Base-by-base conservation (phyloP, 257 asterid genomes). In the Misopates orontium region DNA sequence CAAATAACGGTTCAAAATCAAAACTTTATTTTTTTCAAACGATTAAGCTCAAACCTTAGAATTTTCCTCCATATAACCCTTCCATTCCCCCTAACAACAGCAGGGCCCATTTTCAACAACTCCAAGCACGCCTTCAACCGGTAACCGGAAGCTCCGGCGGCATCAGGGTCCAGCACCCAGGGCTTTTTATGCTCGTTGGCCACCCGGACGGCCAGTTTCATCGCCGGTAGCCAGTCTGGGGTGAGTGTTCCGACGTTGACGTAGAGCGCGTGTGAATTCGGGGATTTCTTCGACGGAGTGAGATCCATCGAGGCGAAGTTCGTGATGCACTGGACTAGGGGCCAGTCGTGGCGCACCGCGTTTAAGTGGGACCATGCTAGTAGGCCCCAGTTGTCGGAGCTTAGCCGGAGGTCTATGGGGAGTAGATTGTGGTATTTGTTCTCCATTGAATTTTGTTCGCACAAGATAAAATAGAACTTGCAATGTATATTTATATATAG, bases 141-240 rank as follows among this genome's bases (percentile, higher is more conserved):
- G 79, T 82, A 87, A 75, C 78, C 69, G 21, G 96, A 73, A 61
- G 91, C 85, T 0, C 98, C 96, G 21, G 95, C 95, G 0, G 97
- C 98, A 12, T 84, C 98, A 1, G 98, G 98, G 75, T 93, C 97
- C 56, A 93, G 84, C 17, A 93, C 96, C 98, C 98, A 93, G 15
- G 97, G 97, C 81, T 73, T 85, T 18, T 70, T 55, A 12, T 54
- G 56, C 44, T 67, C 67, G 21, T 77, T 77, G 2, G 96, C 97
- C 12, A 85, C 83, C 67, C 73, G 73, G n/a, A 81, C 95, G 0
- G 97, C 97, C 67, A 55, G 22, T 78, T 80, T 93, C 95, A 93
- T 93, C 0, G 90, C 85, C 73, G 95, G 95, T 32, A 93, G 75
- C 96, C 97, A 86, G 75, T 80, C 86, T 3, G 87, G 70, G 5